phyloP scores from a whole-genome alignment of 331 rosid species.

The Rhamnella rubrinervis region DNA sequence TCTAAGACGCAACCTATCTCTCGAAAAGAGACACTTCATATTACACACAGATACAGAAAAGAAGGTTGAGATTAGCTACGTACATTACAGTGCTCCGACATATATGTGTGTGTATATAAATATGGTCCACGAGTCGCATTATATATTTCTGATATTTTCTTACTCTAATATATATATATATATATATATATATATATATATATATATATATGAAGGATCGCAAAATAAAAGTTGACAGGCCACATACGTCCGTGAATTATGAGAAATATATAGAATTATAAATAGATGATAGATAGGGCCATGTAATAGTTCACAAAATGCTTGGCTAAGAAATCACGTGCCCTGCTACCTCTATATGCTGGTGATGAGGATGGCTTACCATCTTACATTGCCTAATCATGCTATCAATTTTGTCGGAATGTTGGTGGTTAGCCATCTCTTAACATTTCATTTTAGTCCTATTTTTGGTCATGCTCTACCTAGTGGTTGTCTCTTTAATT shows the following conservation, averaged over 20 bases:
- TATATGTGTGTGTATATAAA: no score
- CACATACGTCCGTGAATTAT: background rate
- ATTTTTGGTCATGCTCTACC: constrained; percentile 33
- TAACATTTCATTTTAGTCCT: constrained; percentile 46
- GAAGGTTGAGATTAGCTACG: no score
- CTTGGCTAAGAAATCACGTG: constrained; percentile 49
- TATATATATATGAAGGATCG: no score
- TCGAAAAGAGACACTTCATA: no score
- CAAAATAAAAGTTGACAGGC: constrained; percentile 4
- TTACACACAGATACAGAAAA: no score
- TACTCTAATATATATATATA: no score
- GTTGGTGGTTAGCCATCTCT: constrained; percentile 61
- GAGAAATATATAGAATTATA: no score
- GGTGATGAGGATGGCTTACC: constrained; percentile 78
- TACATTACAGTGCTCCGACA: no score
- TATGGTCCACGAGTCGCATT: no score
- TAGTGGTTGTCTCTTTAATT: constrained; percentile 5
- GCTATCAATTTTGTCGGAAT: constrained; percentile 64
- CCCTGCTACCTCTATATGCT: constrained; percentile 35
- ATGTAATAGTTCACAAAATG: constrained; percentile 24
- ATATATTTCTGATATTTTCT: no score
- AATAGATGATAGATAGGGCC: constrained; percentile 10
- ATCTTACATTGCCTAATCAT: constrained; percentile 49
- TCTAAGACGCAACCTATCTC: no score
- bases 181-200: no score